These are phyloP conservation scores for Stephania cephalantha DNA, from an alignment of 164 flowering plant species.

Conservation along the genomic window DNA sequence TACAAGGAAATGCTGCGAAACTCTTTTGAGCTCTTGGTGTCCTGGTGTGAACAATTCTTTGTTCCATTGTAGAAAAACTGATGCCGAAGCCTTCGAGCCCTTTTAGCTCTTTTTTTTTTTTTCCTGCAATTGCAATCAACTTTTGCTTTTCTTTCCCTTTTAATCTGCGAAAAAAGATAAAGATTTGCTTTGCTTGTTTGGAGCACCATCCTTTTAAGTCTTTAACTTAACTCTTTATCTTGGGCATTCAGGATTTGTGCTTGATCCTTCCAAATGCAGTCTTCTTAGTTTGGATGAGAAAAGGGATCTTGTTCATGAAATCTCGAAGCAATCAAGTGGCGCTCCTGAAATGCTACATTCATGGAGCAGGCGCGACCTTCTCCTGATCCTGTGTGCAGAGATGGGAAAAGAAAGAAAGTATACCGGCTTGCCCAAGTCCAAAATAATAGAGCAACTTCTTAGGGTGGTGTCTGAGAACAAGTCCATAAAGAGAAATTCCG, in stretches of 20 bases:
- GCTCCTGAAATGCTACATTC: conserved; percentile 67
- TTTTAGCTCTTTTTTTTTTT: too few species aligned
- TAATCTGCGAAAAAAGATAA: too few species aligned
- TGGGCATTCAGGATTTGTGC: conserved; percentile 45
- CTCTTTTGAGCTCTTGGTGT: neutral
- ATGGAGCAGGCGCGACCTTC: conserved; percentile 86
- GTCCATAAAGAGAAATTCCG: conserved; percentile 22
- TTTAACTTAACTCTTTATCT: too few species aligned
- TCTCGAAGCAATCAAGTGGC: conserved; percentile 57
- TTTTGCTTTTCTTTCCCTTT: neutral
- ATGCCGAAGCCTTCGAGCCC: neutral
- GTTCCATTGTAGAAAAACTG: neutral
- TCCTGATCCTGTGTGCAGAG: conserved; percentile 80
- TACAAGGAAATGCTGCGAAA: neutral
- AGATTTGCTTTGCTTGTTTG: too few species aligned
- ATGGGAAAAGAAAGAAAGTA: conserved; percentile 95
- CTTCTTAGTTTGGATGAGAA: conserved; percentile 71
- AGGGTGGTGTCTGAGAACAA: conserved; percentile 60
- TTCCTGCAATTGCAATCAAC: neutral
- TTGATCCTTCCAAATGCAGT: conserved; percentile 63
- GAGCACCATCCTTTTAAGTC: too few species aligned
- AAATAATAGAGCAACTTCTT: conserved; percentile 76
- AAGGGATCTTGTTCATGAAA: conserved; percentile 69
- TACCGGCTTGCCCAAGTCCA: conserved; percentile 74
- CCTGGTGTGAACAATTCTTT: neutral